Evolutionary conservation across 352 stramenopile species (phyloP), one percentile per base, ranked within the genome.

Genomic region (Pythium periplocum): DNA sequence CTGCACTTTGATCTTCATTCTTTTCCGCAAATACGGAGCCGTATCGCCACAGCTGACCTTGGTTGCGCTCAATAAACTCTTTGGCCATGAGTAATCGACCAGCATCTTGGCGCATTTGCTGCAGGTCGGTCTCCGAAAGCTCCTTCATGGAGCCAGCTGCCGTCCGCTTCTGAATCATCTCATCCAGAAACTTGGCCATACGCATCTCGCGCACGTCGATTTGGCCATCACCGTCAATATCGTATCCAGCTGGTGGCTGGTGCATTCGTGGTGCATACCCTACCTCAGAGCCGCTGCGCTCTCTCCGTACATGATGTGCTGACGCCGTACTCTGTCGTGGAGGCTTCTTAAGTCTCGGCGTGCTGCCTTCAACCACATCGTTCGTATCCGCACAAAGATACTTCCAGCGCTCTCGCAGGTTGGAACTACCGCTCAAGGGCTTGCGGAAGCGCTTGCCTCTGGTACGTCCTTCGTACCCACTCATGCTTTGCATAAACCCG

Each of bases 11-110:
- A 9, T 77, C 59, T 32, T 84, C 62, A 37, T 68, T 77, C 60
- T 83, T 86, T 36, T 71, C 68, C 2, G 75, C 69, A 65, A 88
- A 88, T n/a, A 82, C 67, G 12, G 71, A 66, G 31, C 75, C 78
- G 51, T 86, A 88, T 5, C 75, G 73, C 75, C 78, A 86, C 7
- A 88, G 51, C 4, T 75, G 72, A 30, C 73, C 75, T 32, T 82
- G 70, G 64, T 88, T 88, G 47, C 74, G 74, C 53, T 88, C 68
- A 26, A 86, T 57, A 45, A 88, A 88, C 64, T 88, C 77, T 26
- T 78, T 85, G 10, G 77, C 77, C 36, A 88, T 76, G 12, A 85
- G 73, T 38, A 86, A 48, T 3, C 71, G 64, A 4, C 78, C 78
- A 3, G 76, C 78, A 11, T 66, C 64, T 36, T 85, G 73, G 1